A percentile compares a stretch with the other conserved stretches of the same genome.
Conservation (phyloP, 1,284 basidiomycete species). For the Butyriboletus pseudospeciosus region DNA sequence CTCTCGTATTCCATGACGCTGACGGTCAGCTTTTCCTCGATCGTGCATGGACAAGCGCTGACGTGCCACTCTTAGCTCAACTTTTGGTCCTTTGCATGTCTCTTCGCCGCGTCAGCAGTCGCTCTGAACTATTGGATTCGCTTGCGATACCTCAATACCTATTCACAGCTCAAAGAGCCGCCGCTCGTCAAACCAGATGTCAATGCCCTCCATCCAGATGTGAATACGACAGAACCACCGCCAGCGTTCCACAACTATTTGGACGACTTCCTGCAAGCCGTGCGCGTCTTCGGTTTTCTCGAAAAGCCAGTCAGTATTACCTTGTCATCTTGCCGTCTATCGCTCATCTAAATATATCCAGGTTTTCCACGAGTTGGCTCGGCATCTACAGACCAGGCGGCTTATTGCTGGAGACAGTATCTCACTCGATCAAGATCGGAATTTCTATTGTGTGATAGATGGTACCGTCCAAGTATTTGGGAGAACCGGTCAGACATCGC, state of each 20-base stretch:
- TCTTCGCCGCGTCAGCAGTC: conserved; percentile 64
- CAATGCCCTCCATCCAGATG: conserved; percentile 80
- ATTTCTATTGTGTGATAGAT: conserved; percentile 95
- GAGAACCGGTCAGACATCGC: conserved; percentile 50
- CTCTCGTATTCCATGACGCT: conserved; percentile 87
- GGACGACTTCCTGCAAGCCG: conserved; percentile 91
- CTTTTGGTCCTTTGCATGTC: conserved; percentile 80
- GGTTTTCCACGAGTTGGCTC: conserved; percentile 92
- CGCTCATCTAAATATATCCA: conserved; percentile 25
- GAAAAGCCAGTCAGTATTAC: conserved; percentile 76
- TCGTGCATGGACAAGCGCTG: neutral
- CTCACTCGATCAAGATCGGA: conserved; percentile 87
- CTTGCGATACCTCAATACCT: conserved; percentile 74
- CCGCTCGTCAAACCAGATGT: conserved; percentile 76
- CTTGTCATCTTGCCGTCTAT: neutral
- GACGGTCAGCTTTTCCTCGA: conserved; percentile 47
- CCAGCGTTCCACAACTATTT: conserved; percentile 89
- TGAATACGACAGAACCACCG: conserved; percentile 68
- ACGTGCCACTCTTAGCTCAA: conserved; percentile 54
- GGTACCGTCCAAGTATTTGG: conserved; percentile 86
- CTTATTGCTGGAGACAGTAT: conserved; percentile 89
- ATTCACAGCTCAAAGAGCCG: conserved; percentile 79
- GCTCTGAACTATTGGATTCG: conserved; percentile 80
- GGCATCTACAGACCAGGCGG: conserved; percentile 87
- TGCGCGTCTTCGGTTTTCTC: conserved; percentile 91